Evolutionary conservation across 2,329 filamentous ascomycete species (phyloP).

Genomic region (Nannizzia gypsea): DNA sequence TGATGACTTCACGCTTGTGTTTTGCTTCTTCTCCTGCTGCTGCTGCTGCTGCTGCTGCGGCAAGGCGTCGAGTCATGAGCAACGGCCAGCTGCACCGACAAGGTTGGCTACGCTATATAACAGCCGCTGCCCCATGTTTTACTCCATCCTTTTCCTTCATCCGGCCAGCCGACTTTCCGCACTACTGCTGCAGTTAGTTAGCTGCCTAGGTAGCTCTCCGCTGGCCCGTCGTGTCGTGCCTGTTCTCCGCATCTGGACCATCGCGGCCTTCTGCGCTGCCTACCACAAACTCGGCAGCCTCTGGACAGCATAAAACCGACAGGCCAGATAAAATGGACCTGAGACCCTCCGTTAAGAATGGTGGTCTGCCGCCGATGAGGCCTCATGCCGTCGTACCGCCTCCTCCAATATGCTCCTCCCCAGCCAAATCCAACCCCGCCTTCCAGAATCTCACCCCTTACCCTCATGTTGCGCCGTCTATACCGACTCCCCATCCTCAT

Average conservation of each 20-base stretch:
- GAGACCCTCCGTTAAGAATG: neutral
- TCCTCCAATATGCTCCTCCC: constrained; percentile 9
- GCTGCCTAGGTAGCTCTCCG: neutral
- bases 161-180: neutral
- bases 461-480: constrained; percentile 13
- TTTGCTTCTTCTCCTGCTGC: too few relatives aligned
- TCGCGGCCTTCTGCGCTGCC: neutral
- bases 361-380: constrained; percentile 1
- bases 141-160: neutral
- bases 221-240: constrained; percentile 3
- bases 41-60: too few relatives aligned
- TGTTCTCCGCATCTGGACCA: constrained; percentile 5
- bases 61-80: neutral
- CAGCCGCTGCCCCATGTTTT: neutral
- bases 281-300: constrained; percentile 5
- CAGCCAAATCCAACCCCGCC: constrained; percentile 19
- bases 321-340: neutral
- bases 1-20: neutral
- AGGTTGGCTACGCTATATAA: neutral
- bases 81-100: neutral
- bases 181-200: neutral
- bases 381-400: constrained; percentile 12
- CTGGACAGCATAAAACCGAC: neutral
- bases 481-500: constrained; percentile 34
- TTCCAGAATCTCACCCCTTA: constrained; percentile 18